Conservation (phyloP, 805 yeast species). For the Yarrowia deformans region DNA sequence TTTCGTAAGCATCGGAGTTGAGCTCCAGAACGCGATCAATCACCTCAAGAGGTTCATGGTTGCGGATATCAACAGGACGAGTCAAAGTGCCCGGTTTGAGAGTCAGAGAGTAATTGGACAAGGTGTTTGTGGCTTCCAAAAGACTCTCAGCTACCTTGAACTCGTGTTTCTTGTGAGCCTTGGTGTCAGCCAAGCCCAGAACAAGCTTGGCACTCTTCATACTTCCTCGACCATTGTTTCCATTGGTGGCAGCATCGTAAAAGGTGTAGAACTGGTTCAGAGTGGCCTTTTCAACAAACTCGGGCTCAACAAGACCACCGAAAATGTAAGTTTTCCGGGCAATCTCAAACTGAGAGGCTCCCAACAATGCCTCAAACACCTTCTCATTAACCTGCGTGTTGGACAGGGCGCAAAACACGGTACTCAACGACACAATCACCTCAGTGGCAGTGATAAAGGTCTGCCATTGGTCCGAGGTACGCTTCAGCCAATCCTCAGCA, state of each 20-base stretch:
- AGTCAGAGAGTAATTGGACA: conserved; percentile 47
- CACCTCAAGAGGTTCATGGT: conserved; percentile 46
- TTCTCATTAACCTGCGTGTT: conserved; percentile 36
- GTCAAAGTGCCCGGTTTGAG: conserved; percentile 47
- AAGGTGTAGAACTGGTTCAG: conserved; percentile 53
- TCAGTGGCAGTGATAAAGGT: conserved; percentile 20
- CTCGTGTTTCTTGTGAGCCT: conserved; percentile 33
- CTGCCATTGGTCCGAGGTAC: conserved; percentile 24
- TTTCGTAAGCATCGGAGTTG: conserved; percentile 48
- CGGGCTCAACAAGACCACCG: conserved; percentile 9
- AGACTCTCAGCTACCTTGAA: conserved; percentile 44
- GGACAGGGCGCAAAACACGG: conserved; percentile 33
- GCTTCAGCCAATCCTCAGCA: conserved; percentile 26
- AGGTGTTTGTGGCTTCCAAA: conserved; percentile 46
- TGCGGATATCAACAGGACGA: conserved; percentile 45
- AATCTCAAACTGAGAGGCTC: conserved; percentile 45
- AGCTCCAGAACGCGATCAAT: conserved; percentile 48
- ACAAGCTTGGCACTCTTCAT: conserved; percentile 52
- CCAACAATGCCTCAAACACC: conserved; percentile 43
- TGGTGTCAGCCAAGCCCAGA: conserved; percentile 42
- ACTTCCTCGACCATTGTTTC: conserved; percentile 53
- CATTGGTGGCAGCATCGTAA: conserved; percentile 56
- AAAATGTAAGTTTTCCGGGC: conserved; percentile 40
- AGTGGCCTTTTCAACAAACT: conserved; percentile 35
- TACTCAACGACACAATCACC: conserved; percentile 12